phyloP scores from a whole-genome alignment of 331 rosid genomes.

The Quercus phellos region DNA sequence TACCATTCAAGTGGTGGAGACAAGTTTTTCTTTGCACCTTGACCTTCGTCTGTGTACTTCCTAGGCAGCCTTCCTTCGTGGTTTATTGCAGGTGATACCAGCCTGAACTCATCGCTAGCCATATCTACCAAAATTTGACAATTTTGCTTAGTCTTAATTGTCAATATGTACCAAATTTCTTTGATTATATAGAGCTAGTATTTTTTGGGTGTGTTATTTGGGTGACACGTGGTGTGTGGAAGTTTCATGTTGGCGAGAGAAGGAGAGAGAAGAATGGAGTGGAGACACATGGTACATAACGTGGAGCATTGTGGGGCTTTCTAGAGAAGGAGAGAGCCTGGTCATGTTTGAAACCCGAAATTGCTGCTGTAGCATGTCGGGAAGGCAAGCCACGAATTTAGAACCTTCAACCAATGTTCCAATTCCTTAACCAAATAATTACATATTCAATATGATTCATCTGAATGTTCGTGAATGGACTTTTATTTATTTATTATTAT shows the following conservation, averaged over 20 bases:
- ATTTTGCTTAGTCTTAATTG: not conserved
- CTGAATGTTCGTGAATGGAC: too few relatives aligned
- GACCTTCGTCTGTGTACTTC: conserved; percentile 60
- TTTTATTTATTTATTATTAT: too few relatives aligned
- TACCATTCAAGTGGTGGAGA: conserved; percentile 92
- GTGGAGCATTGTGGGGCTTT: conserved; percentile 2
- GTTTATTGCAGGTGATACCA: conserved; percentile 47
- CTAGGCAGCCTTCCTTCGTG: conserved; percentile 61
- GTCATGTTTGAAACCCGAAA: too few relatives aligned
- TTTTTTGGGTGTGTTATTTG: not conserved
- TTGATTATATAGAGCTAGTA: not conserved
- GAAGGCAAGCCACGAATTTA: too few relatives aligned
- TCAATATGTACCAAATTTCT: not conserved
- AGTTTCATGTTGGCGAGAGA: conserved; percentile 12
- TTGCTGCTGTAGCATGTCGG: too few relatives aligned
- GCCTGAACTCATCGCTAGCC: conserved; percentile 56
- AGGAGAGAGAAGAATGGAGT: not conserved
- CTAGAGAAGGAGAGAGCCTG: not conserved
- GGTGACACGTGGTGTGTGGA: conserved; percentile 1
- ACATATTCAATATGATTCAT: too few relatives aligned
- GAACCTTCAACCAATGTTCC: too few relatives aligned
- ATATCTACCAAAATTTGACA: conserved; percentile 1
- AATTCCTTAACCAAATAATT: too few relatives aligned
- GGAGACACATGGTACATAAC: not conserved
- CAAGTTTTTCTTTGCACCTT: conserved; percentile 62